Evolutionary conservation across 164 flowering plant genomes (phyloP), one percentile per base, ranked within the genome.

Genomic region (Umbilicus rupestris): DNA sequence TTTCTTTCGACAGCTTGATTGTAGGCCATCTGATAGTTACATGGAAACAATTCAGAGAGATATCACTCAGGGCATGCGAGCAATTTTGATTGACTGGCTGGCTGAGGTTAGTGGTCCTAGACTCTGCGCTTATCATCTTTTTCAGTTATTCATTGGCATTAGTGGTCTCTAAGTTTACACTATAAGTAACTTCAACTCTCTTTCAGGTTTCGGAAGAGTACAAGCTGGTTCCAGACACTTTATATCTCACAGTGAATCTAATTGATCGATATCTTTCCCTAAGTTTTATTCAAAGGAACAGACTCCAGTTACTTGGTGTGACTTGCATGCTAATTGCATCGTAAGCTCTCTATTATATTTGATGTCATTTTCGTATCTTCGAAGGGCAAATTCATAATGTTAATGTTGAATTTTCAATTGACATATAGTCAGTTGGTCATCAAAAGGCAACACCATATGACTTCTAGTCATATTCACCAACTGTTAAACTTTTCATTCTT

Each of bases 311-410:
- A 30, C 84, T 95, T 70, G 99, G 99, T 60, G 83, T 95, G 39
- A 79, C 99, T 26, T 87, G 99, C 88, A 90, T 92, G 99, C 84
- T 95, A 49, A 85, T 95, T 77, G 92, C 99, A 66, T 95, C 99
- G 99, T 95, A 85, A 85, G 98, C 26, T 49, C 55, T 49, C 10
- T n/a, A 22, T 5, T 10, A 35, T 45, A 15, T 5, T 49, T 49
- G 9, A 20, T 49, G 55, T 8, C 22, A 49, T n/a, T 49, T 20
- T 20, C 7, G 28, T 20, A 49, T 49, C 9, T 49, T 49, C 7
- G 37, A 35, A 35, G 37, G 4, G 7, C 37, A 35, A 3, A 35
- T 35, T 35, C 37, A 33, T 33, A 33, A 33, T 33, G 6, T 33
- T 33, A 33, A 33, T 33, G 3, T 33, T 33, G 6, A 33, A n/a